Evolutionary conservation across 2,329 filamentous ascomycete genomes (phyloP).

Genomic region (Talaromyces verruculosus): DNA sequence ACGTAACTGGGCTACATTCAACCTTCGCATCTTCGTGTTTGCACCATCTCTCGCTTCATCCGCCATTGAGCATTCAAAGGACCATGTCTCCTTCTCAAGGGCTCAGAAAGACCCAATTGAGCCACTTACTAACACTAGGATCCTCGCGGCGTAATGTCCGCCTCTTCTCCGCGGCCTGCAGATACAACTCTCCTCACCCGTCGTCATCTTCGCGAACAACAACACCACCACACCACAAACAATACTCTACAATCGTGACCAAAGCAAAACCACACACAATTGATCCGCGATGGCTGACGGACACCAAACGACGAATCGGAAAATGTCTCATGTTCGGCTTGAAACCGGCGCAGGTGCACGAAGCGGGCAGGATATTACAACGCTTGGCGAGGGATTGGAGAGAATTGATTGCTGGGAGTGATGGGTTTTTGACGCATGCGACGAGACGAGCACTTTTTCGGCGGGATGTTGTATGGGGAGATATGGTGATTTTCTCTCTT

Average conservation of each 20-base stretch:
- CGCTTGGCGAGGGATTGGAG: slow-evolving; percentile 68
- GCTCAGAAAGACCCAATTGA: background rate
- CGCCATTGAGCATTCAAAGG: background rate
- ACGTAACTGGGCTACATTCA: background rate
- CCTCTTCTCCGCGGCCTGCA: background rate
- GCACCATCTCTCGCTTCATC: background rate
- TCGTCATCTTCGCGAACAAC: background rate
- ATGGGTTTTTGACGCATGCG: slow-evolving; percentile 69
- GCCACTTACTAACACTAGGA: background rate
- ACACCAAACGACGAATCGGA: slow-evolving; percentile 66
- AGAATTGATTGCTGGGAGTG: slow-evolving; percentile 67
- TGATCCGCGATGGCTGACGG: slow-evolving; percentile 67
- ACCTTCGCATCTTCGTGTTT: background rate
- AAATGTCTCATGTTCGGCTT: slow-evolving; percentile 75
- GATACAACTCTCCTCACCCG: background rate
- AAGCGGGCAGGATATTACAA: slow-evolving; percentile 60
- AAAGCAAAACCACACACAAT: slow-evolving; percentile 26
- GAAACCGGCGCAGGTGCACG: slow-evolving; percentile 55
- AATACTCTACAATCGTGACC: background rate
- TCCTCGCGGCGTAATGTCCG: background rate
- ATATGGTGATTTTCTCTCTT: slow-evolving; percentile 61
- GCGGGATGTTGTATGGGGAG: slow-evolving; percentile 76
- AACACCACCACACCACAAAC: background rate
- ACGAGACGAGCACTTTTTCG: slow-evolving; percentile 63
- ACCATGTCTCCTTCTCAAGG: background rate